Percentiles rank a stretch among this genome's conserved stretches.
These are phyloP conservation scores for Echinosophora koreensis DNA, from an alignment of 306 rosid species.

Conservation along the genomic window DNA sequence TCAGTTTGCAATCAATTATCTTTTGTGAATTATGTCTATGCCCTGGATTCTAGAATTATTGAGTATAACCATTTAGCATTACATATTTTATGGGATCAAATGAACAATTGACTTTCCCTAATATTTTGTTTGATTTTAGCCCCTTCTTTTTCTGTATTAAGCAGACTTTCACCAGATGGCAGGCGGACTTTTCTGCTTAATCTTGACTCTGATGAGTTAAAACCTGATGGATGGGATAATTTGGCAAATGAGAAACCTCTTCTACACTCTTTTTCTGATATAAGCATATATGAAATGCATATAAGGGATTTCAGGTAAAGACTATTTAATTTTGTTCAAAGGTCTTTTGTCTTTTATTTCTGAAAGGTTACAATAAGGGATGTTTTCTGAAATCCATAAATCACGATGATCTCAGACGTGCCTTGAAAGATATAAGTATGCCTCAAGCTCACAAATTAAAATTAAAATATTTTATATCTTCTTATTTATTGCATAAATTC, in stretches of 20 bases:
- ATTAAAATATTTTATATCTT: slow-evolving; percentile 27
- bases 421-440: slow-evolving; percentile 34
- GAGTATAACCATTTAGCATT: slow-evolving; percentile 5
- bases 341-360: slow-evolving; percentile 26
- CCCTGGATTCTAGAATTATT: slow-evolving; percentile 41
- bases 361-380: slow-evolving; percentile 4
- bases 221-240: slow-evolving; percentile 87
- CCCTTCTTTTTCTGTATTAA: slow-evolving; percentile 46
- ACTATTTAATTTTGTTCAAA: slow-evolving; percentile 24
- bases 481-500: not conserved
- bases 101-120: slow-evolving; percentile 8
- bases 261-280: slow-evolving; percentile 74
- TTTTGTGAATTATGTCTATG: slow-evolving; percentile 47
- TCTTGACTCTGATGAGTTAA: slow-evolving; percentile 62
- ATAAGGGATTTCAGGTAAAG: slow-evolving; percentile 90
- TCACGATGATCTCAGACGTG: slow-evolving; percentile 8
- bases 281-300: slow-evolving; percentile 90
- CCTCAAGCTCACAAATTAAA: slow-evolving; percentile 3
- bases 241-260: slow-evolving; percentile 76
- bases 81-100: slow-evolving; percentile 7
- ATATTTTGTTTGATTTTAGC: slow-evolving; percentile 32
- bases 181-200: slow-evolving; percentile 72
- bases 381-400: slow-evolving; percentile 32
- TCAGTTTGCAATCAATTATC: slow-evolving; percentile 47
- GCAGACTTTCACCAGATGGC: slow-evolving; percentile 88